Percentiles rank a stretch among this genome's conserved stretches.
Conservation (phyloP, 2,329 filamentous ascomycete species). For the Talaromyces sp. region DNA sequence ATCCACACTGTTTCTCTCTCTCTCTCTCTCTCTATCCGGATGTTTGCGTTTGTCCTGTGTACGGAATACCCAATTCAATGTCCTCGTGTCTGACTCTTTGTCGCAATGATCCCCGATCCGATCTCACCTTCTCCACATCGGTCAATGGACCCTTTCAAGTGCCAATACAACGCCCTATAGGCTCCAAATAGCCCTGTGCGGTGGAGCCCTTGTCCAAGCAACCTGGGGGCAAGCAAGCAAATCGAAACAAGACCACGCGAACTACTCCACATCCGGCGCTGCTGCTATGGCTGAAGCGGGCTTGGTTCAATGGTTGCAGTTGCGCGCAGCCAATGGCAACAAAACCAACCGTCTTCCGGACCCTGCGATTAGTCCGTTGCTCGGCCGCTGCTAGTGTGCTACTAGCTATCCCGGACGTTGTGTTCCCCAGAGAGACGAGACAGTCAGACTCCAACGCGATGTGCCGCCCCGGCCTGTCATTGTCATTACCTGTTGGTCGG, state of each 20-base stretch:
- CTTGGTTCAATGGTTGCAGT: not conserved
- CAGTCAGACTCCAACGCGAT: too few relatives aligned
- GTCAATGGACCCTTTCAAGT: not conserved
- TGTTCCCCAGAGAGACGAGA: not conserved
- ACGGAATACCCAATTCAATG: not conserved
- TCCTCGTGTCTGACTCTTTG: not conserved
- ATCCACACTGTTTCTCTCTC: not conserved
- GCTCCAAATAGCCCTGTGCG: not conserved
- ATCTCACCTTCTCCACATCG: not conserved
- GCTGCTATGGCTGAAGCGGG: not conserved
- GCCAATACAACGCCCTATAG: not conserved
- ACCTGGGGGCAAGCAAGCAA: not conserved
- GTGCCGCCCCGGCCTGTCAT: not conserved
- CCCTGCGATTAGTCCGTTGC: not conserved
- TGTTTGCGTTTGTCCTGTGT: not conserved
- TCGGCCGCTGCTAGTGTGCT: not conserved
- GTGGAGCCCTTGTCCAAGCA: not conserved
- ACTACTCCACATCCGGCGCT: conserved; percentile 11
- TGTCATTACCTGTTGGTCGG: not conserved
- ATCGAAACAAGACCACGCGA: conserved; percentile 4
- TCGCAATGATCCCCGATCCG: not conserved
- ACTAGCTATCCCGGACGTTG: conserved; percentile 4
- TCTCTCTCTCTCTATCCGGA: not conserved
- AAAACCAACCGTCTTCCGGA: not conserved
- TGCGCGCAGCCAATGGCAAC: not conserved